These are phyloP conservation scores for Neurospora hispaniola DNA, from an alignment of 495 filamentous ascomycete genomes.

Conservation along the genomic window DNA sequence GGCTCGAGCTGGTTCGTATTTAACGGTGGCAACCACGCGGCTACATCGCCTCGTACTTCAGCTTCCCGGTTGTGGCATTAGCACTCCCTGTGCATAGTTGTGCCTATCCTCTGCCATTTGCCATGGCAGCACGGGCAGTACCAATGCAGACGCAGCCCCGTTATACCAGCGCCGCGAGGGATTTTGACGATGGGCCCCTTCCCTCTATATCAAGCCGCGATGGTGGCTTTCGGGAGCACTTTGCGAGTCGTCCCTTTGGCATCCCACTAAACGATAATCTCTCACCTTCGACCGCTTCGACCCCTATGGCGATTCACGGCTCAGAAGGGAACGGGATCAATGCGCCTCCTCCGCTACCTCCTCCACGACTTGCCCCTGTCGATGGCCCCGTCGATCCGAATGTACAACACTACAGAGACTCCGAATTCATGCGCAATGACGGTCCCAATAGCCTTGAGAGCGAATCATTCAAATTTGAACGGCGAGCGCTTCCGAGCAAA, in stretches of 20 bases:
- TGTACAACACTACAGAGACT: slow-evolving; percentile 17
- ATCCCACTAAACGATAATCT: slow-evolving; percentile 17
- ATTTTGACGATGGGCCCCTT: slow-evolving; percentile 12
- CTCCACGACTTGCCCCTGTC: slow-evolving; percentile 32
- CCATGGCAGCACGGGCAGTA: not conserved
- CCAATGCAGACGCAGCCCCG: not conserved
- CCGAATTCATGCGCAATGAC: slow-evolving; percentile 11
- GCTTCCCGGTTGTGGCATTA: not conserved
- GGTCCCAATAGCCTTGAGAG: slow-evolving; percentile 13
- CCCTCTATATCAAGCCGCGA: slow-evolving; percentile 22
- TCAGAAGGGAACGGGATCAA: slow-evolving; percentile 12
- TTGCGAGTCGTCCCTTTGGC: slow-evolving; percentile 6
- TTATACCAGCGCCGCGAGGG: slow-evolving; percentile 1
- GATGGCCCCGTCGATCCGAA: slow-evolving; percentile 23
- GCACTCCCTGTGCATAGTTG: not conserved
- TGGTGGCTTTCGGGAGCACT: slow-evolving; percentile 8
- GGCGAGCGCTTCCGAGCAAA: slow-evolving; percentile 14
- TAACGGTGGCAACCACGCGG: not conserved
- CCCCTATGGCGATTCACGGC: slow-evolving; percentile 28
- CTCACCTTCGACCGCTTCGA: slow-evolving; percentile 22
- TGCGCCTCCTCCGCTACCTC: slow-evolving; percentile 42
- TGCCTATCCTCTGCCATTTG: not conserved
- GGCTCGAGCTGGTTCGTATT: not conserved
- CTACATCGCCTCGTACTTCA: not conserved
- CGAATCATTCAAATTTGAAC: slow-evolving; percentile 20